A percentile compares a stretch with the other conserved stretches of the same genome.
Evolutionary conservation across 2,329 filamentous ascomycete species (phyloP).

Genomic region (Ophiosphaerella narmari): DNA sequence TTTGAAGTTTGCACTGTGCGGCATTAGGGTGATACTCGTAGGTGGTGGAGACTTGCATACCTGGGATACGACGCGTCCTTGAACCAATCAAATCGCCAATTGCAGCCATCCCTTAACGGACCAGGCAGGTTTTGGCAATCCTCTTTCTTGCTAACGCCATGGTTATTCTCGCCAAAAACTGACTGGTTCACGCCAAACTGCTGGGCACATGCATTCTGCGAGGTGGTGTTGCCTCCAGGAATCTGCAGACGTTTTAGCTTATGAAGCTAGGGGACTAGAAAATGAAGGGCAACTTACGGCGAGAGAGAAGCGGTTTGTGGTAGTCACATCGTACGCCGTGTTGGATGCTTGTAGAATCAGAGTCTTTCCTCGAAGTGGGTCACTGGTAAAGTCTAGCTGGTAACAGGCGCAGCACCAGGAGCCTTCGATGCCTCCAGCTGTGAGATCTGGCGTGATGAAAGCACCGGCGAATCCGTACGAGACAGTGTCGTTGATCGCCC

Average conservation of each 20-base stretch:
- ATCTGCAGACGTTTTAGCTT: conserved; percentile 28
- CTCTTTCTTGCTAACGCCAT: conserved; percentile 34
- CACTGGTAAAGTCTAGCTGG: conserved; percentile 63
- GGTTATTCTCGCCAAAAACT: conserved; percentile 37
- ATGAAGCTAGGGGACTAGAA: neutral
- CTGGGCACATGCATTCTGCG: conserved; percentile 37
- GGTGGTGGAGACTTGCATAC: conserved; percentile 22
- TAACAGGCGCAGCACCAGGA: conserved; percentile 72
- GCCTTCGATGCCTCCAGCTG: conserved; percentile 55
- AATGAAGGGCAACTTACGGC: conserved; percentile 28
- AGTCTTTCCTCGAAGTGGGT: conserved; percentile 61
- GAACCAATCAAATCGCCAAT: conserved; percentile 46
- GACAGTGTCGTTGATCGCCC: conserved; percentile 62
- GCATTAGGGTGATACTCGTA: conserved; percentile 21
- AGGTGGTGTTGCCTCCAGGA: conserved; percentile 45
- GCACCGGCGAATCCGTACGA: conserved; percentile 70
- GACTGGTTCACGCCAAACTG: conserved; percentile 39
- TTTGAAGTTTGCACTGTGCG: conserved; percentile 42
- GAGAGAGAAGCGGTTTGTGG: conserved; percentile 41
- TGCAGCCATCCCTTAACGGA: conserved; percentile 30
- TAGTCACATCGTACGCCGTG: conserved; percentile 53
- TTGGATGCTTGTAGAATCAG: conserved; percentile 70
- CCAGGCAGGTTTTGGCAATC: conserved; percentile 43
- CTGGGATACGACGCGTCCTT: conserved; percentile 39
- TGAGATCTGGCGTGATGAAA: conserved; percentile 48